Conservation (phyloP, 768 basidiomycete genomes). For the Tricholoma sp. region DNA sequence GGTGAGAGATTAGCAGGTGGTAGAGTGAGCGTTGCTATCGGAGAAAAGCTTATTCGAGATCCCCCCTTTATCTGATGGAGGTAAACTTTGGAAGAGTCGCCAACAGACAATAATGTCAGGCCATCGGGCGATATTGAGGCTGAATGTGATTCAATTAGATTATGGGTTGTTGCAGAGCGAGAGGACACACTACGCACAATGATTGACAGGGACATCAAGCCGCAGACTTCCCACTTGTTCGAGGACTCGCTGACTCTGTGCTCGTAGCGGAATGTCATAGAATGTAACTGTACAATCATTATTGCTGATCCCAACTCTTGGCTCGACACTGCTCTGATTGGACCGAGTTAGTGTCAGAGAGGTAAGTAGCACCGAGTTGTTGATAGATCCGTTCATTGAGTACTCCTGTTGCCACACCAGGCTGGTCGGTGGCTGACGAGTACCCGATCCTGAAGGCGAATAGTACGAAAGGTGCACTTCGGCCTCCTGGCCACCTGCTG, state of each 20-base stretch:
- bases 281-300: constrained; percentile 82
- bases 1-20: constrained; percentile 48
- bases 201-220: constrained; percentile 73
- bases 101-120: constrained; percentile 80
- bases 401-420: constrained; percentile 52
- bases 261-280: constrained; percentile 65
- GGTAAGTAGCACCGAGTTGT: constrained; percentile 76
- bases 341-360: constrained; percentile 53
- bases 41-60: constrained; percentile 52
- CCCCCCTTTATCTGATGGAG: constrained; percentile 76
- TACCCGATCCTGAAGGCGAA: constrained; percentile 26
- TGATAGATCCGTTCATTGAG: constrained; percentile 64
- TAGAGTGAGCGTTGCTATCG: constrained; percentile 63
- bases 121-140: constrained; percentile 91
- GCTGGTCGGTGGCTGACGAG: constrained; percentile 16
- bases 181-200: constrained; percentile 47
- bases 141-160: constrained; percentile 24
- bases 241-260: constrained; percentile 34
- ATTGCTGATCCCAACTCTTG: constrained; percentile 77
- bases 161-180: constrained; percentile 1
- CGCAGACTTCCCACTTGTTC: constrained; percentile 47
- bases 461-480: constrained; percentile 60
- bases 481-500: constrained; percentile 70
- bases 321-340: constrained; percentile 63
- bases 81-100: constrained; percentile 84